Base-by-base conservation (phyloP, 108 stramenopile species). In the Cyclotella cryptica region DNA sequence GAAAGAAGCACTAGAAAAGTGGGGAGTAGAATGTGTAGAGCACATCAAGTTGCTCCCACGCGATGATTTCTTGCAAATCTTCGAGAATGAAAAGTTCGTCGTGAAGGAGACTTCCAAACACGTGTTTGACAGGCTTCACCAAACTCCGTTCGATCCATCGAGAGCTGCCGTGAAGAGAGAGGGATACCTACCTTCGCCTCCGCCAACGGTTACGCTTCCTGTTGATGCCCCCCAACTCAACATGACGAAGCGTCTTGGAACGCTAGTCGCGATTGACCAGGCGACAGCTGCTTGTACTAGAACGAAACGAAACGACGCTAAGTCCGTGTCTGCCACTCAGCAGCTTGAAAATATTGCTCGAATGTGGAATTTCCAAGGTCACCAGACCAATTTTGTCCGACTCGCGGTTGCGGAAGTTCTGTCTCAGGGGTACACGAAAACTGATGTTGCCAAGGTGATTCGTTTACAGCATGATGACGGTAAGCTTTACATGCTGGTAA, bases 1-100 rank as follows among this genome's bases (percentile, higher is more conserved):
- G 64, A 65, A 43, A 11, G 64, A 24, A 10, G 42, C 68, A 10
- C 26, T 76, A 14, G 75, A 69, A 29, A 59, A 76, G 22, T 76
- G 73, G 73, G 73, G 73, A 19, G 68, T 76, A 11, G 3, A 26
- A 1, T 69, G 75, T 55, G 75, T 76, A 18, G 75, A 76, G 45
- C 75, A 76, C 39, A 55, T 69, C 53, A 76, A 69, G 21, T 29
- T 76, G 58, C 68, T 76, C 7, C 40, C 62, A 54, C 59, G 63
- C 0, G 61, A 73, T 5, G 61, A 51, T 15, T 73, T 73, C 47
- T 51, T 73, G 47, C 24, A 21, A 30, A 73, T 73, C 12, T 73
- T 62, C 17, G 72, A 73, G 13, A 18, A 29, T 19, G 61, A 73
- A 21, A 73, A 73, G 47, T 62, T 73, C 35, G 19, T 73, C 11